A percentile compares a stretch with the other conserved stretches of the same genome.
These are phyloP conservation scores for Dipodascus albidus DNA, from an alignment of 805 yeast genomes.

Conservation along the genomic window DNA sequence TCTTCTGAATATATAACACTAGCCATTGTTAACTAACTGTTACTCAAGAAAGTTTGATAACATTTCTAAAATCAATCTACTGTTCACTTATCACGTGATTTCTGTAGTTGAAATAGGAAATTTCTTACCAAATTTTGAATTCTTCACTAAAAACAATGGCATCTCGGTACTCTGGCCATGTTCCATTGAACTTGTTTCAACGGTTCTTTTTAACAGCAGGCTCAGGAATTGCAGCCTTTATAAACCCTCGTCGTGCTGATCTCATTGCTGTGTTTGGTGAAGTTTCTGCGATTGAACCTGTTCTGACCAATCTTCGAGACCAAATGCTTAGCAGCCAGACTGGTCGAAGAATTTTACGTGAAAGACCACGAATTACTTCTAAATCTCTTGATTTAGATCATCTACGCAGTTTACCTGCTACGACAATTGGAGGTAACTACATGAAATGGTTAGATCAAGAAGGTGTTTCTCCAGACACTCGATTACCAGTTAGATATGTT, in stretches of 20 bases:
- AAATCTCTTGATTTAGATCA: constrained; percentile 52
- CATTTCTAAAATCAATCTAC: too few species aligned
- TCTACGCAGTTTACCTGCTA: constrained; percentile 47
- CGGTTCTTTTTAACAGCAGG: constrained; percentile 51
- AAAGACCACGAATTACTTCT: constrained; percentile 75
- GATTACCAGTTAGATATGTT: constrained; percentile 78
- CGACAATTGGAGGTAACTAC: constrained; percentile 72
- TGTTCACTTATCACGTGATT: neutral
- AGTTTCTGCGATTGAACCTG: constrained; percentile 65
- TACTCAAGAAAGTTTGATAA: too few species aligned
- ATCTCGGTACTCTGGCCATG: constrained; percentile 57
- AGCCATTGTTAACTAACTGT: neutral
- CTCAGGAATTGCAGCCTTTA: constrained; percentile 64
- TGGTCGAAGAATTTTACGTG: constrained; percentile 70
- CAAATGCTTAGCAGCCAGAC: constrained; percentile 65
- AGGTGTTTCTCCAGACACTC: constrained; percentile 86
- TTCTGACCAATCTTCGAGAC: constrained; percentile 48
- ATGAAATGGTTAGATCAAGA: constrained; percentile 73
- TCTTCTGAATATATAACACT: neutral
- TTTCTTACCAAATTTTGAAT: too few species aligned
- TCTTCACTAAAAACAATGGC: neutral
- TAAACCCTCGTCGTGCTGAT: constrained; percentile 30
- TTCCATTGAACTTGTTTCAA: constrained; percentile 59
- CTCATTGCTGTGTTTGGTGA: constrained; percentile 53
- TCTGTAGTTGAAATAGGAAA: too few species aligned